Evolutionary conservation across 129 eudicot species (phyloP).

Genomic region (Rutidosis leptorrhynchoides): DNA sequence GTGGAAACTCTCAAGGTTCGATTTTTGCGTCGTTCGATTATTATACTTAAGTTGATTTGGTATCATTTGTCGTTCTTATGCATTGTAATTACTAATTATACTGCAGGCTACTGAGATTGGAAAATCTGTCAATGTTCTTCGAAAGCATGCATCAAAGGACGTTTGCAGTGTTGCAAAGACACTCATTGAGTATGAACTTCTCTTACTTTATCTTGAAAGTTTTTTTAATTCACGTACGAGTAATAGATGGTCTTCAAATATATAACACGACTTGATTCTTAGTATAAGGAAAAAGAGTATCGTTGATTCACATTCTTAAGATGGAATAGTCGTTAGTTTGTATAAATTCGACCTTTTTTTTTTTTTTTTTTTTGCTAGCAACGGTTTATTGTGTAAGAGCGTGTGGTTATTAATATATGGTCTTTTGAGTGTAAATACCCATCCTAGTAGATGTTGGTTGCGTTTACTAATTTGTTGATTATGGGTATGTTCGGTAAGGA

Average conservation of each 20-base stretch:
- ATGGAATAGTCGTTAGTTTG: background rate
- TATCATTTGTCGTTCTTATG: constrained; percentile 8
- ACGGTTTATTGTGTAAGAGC: background rate
- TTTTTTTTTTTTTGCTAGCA: background rate
- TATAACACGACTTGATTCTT: constrained; percentile 2
- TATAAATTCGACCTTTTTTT: background rate
- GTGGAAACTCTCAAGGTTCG: constrained; percentile 75
- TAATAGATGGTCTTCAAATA: constrained; percentile 10
- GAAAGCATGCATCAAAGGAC: constrained; percentile 61
- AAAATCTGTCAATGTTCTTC: constrained; percentile 63
- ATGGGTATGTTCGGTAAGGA: no score
- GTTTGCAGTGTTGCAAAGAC: constrained; percentile 48
- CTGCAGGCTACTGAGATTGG: constrained; percentile 85
- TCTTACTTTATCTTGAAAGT: constrained; percentile 20
- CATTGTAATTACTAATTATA: constrained; percentile 16
- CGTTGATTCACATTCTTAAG: constrained; percentile 15
- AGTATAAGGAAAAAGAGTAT: background rate
- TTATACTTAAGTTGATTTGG: background rate
- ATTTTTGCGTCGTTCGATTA: background rate
- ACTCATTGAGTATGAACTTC: constrained; percentile 62
- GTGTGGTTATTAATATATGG: constrained; percentile 7
- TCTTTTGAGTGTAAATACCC: background rate
- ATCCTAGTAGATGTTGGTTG: background rate
- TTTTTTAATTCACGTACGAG: background rate
- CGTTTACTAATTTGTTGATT: constrained; percentile 6